These are phyloP conservation scores for Selaginella tamariscina DNA, from an alignment of 75 land plant species.

Conservation along the genomic window DNA sequence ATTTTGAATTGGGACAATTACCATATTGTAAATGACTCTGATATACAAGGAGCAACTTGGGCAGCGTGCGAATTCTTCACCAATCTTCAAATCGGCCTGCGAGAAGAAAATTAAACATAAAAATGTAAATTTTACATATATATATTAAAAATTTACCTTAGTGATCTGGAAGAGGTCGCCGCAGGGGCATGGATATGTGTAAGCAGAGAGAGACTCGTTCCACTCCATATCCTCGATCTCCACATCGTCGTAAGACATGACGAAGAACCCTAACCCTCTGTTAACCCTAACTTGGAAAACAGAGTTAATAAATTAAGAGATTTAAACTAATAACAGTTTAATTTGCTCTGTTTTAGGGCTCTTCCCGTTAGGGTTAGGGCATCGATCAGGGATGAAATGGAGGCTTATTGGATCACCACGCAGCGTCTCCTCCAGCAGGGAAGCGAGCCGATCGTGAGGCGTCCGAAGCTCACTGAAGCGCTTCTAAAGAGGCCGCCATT, in stretches of 20 bases:
- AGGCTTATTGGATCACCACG: conserved; percentile 23
- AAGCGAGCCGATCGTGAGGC: conserved; percentile 13
- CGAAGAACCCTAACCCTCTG: background rate
- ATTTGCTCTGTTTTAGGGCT: too few relatives aligned
- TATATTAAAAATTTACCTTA: conserved; percentile 1
- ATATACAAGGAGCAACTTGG: conserved; percentile 93
- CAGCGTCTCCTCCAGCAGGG: conserved; percentile 18
- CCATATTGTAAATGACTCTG: conserved; percentile 75
- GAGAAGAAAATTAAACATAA: background rate
- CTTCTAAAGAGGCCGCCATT: conserved; percentile 25
- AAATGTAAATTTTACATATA: background rate
- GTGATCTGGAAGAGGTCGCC: conserved; percentile 22
- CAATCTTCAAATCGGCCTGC: conserved; percentile 51
- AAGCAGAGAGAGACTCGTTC: conserved; percentile 14
- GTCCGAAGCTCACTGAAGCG: conserved; percentile 21
- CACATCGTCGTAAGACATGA: conserved; percentile 23
- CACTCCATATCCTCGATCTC: conserved; percentile 24
- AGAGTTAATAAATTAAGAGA: too few relatives aligned
- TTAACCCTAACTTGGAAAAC: background rate
- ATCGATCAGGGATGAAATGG: background rate
- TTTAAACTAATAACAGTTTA: too few relatives aligned
- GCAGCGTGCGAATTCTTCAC: conserved; percentile 87
- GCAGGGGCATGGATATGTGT: conserved; percentile 22
- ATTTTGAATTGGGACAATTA: background rate
- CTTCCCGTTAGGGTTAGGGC: too few relatives aligned